phyloP scores from a whole-genome alignment of 2,329 filamentous ascomycete genomes.

The Leptographium lundbergii region DNA sequence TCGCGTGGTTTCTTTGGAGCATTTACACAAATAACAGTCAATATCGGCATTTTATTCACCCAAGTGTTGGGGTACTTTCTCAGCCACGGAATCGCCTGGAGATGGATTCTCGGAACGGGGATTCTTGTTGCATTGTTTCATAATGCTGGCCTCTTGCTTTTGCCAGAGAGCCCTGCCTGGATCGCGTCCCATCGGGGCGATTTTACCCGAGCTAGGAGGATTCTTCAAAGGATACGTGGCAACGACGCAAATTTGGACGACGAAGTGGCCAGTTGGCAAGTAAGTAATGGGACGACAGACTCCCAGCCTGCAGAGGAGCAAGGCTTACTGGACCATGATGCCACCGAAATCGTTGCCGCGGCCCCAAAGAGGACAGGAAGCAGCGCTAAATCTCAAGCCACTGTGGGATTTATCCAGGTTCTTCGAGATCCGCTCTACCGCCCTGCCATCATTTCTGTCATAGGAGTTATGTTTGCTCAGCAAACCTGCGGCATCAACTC shows the following conservation, averaged over 20 bases:
- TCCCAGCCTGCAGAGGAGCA: conserved; percentile 48
- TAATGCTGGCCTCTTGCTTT: conserved; percentile 55
- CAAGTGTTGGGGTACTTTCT: conserved; percentile 82
- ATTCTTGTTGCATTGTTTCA: conserved; percentile 57
- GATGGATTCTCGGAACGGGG: conserved; percentile 67
- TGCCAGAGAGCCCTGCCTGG: conserved; percentile 84
- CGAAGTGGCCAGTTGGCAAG: conserved; percentile 55
- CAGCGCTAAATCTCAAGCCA: conserved; percentile 8
- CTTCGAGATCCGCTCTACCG: conserved; percentile 54
- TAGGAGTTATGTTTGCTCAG: conserved; percentile 85
- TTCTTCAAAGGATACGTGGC: conserved; percentile 66
- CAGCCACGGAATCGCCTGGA: conserved; percentile 68
- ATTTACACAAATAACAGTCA: conserved; percentile 89
- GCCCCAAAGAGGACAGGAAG: conserved; percentile 10
- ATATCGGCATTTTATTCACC: conserved; percentile 73
- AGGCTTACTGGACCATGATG: conserved; percentile 43
- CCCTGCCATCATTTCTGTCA: conserved; percentile 66
- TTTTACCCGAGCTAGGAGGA: conserved; percentile 46
- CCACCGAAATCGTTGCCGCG: conserved; percentile 7
- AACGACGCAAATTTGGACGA: conserved; percentile 53
- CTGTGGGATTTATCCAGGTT: conserved; percentile 52
- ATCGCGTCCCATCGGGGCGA: conserved; percentile 53
- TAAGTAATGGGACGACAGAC: conserved; percentile 24
- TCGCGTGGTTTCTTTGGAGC: conserved; percentile 68
- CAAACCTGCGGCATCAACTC: conserved; percentile 93